These are phyloP conservation scores for Leccinum subrobustum DNA, from an alignment of 1,284 basidiomycete species.

Conservation along the genomic window DNA sequence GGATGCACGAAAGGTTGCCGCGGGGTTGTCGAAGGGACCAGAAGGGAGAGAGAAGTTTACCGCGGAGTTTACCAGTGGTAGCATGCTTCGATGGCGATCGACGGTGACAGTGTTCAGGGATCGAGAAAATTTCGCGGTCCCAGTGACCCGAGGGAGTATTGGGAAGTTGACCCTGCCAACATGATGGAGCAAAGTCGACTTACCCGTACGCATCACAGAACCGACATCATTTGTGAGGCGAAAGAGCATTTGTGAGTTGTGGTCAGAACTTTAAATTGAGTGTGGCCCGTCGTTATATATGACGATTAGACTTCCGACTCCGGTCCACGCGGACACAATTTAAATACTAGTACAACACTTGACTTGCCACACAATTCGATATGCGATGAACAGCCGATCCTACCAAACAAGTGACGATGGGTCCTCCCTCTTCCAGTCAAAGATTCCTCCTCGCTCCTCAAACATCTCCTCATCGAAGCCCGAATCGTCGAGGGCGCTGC, in stretches of 20 bases:
- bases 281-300: not conserved
- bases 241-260: constrained; percentile 1
- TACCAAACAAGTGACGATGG: constrained; percentile 19
- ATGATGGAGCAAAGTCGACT: not conserved
- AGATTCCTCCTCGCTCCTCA: constrained; percentile 36
- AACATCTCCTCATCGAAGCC: constrained; percentile 38
- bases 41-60: constrained; percentile 26
- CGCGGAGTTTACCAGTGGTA: constrained; percentile 24
- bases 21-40: constrained; percentile 22
- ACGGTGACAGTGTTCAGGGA: not conserved
- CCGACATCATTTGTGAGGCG: not conserved
- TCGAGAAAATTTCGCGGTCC: not conserved
- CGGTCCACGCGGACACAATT: not conserved
- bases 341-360: not conserved
- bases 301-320: not conserved
- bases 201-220: not conserved
- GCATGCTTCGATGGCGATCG: constrained; percentile 7
- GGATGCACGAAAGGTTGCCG: constrained; percentile 17
- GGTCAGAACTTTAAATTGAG: not conserved
- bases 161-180: not conserved
- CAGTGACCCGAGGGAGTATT: not conserved
- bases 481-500: constrained; percentile 35
- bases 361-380: not conserved
- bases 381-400: too few relatives aligned
- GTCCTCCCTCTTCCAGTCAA: constrained; percentile 31